A percentile compares a stretch with the other conserved stretches of the same genome.
These are phyloP conservation scores for Emergomyces africanus DNA, from an alignment of 2,329 filamentous ascomycete species.

Conservation along the genomic window DNA sequence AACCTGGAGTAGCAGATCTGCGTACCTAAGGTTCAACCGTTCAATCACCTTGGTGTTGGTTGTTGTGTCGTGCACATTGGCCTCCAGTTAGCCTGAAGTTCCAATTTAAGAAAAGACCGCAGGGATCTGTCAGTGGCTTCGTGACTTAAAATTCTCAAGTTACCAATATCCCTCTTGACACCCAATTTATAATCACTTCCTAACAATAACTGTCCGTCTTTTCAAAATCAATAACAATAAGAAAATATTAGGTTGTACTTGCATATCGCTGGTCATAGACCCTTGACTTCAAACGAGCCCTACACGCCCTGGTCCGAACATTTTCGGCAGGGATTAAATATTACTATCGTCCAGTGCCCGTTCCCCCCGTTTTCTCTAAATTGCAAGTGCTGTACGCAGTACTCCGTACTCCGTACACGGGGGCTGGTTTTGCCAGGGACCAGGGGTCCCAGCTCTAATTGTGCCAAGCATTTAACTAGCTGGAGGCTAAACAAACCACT, in stretches of 20 bases:
- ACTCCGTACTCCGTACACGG: too few relatives aligned
- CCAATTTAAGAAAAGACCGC: neutral
- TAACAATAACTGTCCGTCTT: neutral
- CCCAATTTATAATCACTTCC: neutral
- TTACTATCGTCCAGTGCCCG: neutral
- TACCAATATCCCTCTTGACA: neutral
- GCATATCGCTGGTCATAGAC: neutral
- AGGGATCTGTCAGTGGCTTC: neutral
- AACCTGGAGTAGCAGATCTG: neutral
- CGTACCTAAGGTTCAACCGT: neutral
- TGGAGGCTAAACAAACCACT: neutral
- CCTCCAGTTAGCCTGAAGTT: neutral
- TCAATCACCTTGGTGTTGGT: neutral
- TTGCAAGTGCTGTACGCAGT: too few relatives aligned
- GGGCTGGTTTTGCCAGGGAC: neutral
- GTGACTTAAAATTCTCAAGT: neutral
- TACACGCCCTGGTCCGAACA: neutral
- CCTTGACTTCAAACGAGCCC: neutral
- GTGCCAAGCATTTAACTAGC: neutral
- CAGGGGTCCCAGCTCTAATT: neutral
- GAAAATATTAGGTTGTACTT: neutral
- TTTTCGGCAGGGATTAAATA: neutral
- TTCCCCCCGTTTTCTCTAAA: neutral
- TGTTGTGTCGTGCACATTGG: neutral
- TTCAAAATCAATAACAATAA: neutral